These are phyloP conservation scores for Globisporangium echinulatum DNA, from an alignment of 352 stramenopile genomes.

Conservation along the genomic window DNA sequence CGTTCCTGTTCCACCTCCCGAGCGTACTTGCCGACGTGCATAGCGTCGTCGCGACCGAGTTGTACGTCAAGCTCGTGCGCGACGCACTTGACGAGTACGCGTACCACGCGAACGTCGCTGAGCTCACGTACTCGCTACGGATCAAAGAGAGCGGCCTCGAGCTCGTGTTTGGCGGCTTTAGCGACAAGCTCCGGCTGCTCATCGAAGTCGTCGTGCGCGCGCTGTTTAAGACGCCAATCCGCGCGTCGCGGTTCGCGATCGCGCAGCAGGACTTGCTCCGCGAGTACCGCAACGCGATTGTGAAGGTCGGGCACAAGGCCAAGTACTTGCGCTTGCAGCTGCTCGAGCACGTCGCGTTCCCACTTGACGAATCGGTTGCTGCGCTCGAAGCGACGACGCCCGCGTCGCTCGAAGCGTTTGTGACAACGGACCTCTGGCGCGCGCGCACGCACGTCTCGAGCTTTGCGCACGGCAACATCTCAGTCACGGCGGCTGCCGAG, in stretches of 20 bases:
- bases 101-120: conserved; percentile 67
- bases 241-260: conserved; percentile 45
- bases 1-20: conserved; percentile 46
- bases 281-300: conserved; percentile 55
- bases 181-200: conserved; percentile 63
- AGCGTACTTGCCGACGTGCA: conserved; percentile 30
- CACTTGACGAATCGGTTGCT: conserved; percentile 33
- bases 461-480: conserved; percentile 75
- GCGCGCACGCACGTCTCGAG: conserved; percentile 39
- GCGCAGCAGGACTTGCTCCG: conserved; percentile 68
- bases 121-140: conserved; percentile 63
- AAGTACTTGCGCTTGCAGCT: conserved; percentile 63
- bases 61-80: conserved; percentile 58
- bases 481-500: conserved; percentile 18
- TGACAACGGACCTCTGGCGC: conserved; percentile 40
- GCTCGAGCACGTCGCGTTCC: conserved; percentile 44
- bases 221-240: conserved; percentile 44
- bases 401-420: conserved; percentile 31
- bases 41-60: conserved; percentile 36
- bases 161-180: conserved; percentile 69
- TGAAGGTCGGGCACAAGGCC: conserved; percentile 49
- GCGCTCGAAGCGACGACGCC: conserved; percentile 37
- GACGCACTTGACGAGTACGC: conserved; percentile 69
- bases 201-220: conserved; percentile 53
- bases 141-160: conserved; percentile 60